Conservation (phyloP, 768 basidiomycete genomes). For the Mycena alexandri region DNA sequence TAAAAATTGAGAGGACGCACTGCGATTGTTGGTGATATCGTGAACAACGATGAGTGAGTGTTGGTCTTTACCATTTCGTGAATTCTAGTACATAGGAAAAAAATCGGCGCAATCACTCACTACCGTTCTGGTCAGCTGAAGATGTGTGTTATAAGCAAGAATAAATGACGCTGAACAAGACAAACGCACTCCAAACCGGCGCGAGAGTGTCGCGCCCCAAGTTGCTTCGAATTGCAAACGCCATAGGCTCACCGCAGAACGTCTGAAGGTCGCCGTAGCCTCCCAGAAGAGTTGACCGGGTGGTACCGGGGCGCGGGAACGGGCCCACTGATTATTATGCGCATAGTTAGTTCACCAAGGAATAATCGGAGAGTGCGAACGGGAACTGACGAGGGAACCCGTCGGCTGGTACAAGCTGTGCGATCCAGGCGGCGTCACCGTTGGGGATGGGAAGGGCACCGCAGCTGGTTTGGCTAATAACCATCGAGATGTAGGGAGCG, state of each 20-base stretch:
- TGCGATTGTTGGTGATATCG: conserved; percentile 20
- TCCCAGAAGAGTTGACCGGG: conserved; percentile 15
- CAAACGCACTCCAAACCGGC: conserved; percentile 19
- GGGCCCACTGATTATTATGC: conserved; percentile 8
- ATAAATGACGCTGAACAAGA: conserved; percentile 6
- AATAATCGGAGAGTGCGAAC: conserved; percentile 8
- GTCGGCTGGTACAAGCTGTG: conserved; percentile 13
- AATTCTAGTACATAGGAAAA: neutral
- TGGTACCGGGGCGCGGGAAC: conserved; percentile 13
- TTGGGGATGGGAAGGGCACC: conserved; percentile 9
- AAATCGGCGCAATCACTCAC: conserved; percentile 13
- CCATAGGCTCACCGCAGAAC: conserved; percentile 19
- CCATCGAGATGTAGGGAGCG: conserved; percentile 16
- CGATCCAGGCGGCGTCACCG: conserved; percentile 11
- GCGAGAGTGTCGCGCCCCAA: conserved; percentile 10
- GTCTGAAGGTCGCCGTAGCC: conserved; percentile 15
- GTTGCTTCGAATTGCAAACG: conserved; percentile 17
- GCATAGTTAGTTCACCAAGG: conserved; percentile 1
- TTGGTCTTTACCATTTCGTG: conserved; percentile 6
- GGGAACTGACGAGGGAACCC: conserved; percentile 16
- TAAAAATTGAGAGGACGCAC: conserved; percentile 10
- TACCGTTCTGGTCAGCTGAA: conserved; percentile 19
- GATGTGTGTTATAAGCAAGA: conserved; percentile 2
- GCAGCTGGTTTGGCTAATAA: conserved; percentile 5
- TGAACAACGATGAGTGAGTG: conserved; percentile 19